Conservation (phyloP, 139 green algal genomes). For the Penium margaritaceum region DNA sequence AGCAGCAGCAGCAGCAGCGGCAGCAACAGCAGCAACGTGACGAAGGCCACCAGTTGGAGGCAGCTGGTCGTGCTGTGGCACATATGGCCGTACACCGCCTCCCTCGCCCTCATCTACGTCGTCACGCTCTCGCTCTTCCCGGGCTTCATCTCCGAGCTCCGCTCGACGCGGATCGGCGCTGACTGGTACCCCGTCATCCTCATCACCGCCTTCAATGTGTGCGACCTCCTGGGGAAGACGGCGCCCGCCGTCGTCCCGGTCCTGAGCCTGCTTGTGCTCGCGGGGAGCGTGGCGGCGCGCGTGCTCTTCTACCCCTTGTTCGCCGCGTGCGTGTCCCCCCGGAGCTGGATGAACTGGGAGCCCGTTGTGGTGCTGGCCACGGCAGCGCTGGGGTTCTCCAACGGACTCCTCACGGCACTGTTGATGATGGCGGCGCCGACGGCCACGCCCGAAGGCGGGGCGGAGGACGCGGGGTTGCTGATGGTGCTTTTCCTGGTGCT, state of each 20-base stretch:
- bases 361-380: no score
- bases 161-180: conserved; percentile 53
- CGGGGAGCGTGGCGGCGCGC: conserved; percentile 2
- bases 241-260: conserved; percentile 2
- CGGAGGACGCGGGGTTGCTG: conserved; percentile 57
- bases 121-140: conserved; percentile 83
- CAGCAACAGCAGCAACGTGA: no score
- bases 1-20: no score
- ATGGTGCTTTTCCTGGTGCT: conserved; percentile 74
- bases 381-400: conserved; percentile 52
- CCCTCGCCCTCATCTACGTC: conserved; percentile 13
- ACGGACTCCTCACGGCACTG: conserved; percentile 52
- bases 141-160: conserved; percentile 74
- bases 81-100: conserved; percentile 10
- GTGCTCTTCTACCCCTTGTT: conserved; percentile 59
- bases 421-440: conserved; percentile 45
- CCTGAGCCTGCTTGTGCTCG: not conserved
- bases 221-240: conserved; percentile 41
- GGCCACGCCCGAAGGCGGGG: conserved; percentile 11
- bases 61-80: conserved; percentile 12
- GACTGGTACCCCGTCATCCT: conserved; percentile 76
- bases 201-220: conserved; percentile 33
- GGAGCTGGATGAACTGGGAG: no score
- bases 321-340: conserved; percentile 24
- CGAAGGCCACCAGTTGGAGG: no score